Conservation (phyloP, 768 basidiomycete genomes). For the Stropharia rugosoannulata region DNA sequence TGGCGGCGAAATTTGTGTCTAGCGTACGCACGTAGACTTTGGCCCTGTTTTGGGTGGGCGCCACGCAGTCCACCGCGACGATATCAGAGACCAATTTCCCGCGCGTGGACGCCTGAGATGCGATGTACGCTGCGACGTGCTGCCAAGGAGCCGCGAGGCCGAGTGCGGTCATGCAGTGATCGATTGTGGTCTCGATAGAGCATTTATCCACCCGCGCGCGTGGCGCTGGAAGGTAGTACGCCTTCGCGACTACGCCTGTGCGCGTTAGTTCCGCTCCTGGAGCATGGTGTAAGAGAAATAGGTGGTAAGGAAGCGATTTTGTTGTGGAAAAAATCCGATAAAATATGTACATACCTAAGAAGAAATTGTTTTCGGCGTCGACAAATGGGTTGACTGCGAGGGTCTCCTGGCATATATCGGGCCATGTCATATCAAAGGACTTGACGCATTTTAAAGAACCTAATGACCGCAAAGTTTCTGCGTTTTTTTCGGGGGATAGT, state of each 20-base stretch:
- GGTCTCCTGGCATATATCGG: conserved; percentile 14
- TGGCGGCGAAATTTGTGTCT: conserved; percentile 10
- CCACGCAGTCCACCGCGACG: conserved; percentile 15
- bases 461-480: conserved; percentile 4
- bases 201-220: conserved; percentile 7
- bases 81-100: conserved; percentile 6
- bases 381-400: conserved; percentile 4
- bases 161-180: conserved; percentile 8
- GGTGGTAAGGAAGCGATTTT: background rate
- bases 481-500: conserved; percentile 2
- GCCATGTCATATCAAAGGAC: conserved; percentile 13
- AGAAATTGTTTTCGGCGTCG: conserved; percentile 9
- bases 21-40: conserved; percentile 16
- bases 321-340: background rate
- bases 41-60: conserved; percentile 12
- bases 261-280: conserved; percentile 15
- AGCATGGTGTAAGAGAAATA: background rate
- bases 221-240: conserved; percentile 15
- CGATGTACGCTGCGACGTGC: conserved; percentile 11
- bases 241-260: conserved; percentile 14
- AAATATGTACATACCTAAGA: conserved; percentile 9
- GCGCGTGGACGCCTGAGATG: conserved; percentile 1
- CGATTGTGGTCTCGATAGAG: conserved; percentile 10
- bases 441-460: background rate
- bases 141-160: conserved; percentile 10